Conservation (phyloP, 306 rosid genomes). For the Lathyrus oleraceus region DNA sequence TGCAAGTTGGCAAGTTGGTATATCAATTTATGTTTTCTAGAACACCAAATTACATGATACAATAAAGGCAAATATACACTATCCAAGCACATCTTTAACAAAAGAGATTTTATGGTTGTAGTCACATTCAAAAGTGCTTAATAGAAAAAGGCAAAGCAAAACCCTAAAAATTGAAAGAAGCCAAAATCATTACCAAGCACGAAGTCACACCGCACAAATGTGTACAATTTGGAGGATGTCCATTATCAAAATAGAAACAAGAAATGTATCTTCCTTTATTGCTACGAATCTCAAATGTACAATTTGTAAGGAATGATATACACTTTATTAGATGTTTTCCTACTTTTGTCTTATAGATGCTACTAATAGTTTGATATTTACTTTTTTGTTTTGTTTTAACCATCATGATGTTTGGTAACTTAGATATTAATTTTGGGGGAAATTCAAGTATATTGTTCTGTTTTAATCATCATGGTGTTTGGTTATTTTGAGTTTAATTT, state of each 20-base stretch:
- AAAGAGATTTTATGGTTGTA: constrained; percentile 33
- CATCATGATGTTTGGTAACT: not conserved
- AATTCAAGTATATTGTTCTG: not conserved
- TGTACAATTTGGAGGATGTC: constrained; percentile 30
- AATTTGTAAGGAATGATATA: constrained; percentile 15
- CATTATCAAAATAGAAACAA: constrained; percentile 7
- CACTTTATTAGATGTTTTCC: constrained; percentile 18
- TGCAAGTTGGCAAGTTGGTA: constrained; percentile 14
- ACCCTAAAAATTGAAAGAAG: constrained; percentile 19
- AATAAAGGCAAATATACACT: constrained; percentile 23
- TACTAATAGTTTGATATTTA: not conserved
- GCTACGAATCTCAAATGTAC: constrained; percentile 32
- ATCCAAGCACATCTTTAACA: constrained; percentile 21
- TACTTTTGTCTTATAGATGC: constrained; percentile 11
- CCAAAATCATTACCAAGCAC: constrained; percentile 31
- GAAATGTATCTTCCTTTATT: constrained; percentile 24
- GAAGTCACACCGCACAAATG: constrained; percentile 41
- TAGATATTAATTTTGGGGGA: not conserved
- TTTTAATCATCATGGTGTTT: not conserved
- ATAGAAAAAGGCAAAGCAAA: constrained; percentile 6
- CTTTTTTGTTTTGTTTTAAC: not conserved
- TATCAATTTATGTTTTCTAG: not conserved
- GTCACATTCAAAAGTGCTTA: constrained; percentile 31
- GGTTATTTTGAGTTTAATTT: not conserved
- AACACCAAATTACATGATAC: not conserved